Evolutionary conservation across 495 filamentous ascomycete species (phyloP), one percentile per base, ranked within the genome.

Genomic region (Glarea lozoyensis): DNA sequence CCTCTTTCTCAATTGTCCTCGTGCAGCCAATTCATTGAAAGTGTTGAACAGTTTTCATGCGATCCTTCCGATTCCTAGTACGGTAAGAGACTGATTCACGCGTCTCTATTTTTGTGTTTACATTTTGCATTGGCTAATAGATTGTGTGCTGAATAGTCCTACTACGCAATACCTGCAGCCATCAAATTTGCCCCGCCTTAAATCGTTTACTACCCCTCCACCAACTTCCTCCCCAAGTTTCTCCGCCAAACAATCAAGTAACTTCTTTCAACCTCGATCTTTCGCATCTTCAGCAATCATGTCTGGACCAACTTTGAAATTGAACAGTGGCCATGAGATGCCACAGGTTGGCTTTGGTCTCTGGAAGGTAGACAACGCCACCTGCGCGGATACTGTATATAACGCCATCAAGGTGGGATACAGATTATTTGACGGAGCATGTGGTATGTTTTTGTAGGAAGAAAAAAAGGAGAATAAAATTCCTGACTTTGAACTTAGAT

Each of bases 381-480:
- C 78, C 38, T 80, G 76, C 58, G 78, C 86, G 55, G 82, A 90
- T 55, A 78, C 76, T 52, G 79, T 94, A 52, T 92, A 93, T 69
- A 76, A 88, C 45, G 87, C 87, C 54, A 90, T 94, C 70, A 92
- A 92, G 66, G 67, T 76, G 21, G 87, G 87, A 19, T 94, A 94
- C 68, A 74, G 87, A 44, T 71, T 89, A 25, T 86, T 93, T 49
- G 87, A 94, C 50, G 87, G 87, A 50, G 87, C 87, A 45, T 85
- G 79, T 60, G 87, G 85, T 89, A 71, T 51, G 73, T 35, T n/a
- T 29, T 37, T 29, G 19, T 35, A 9, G 17, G 13, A 3, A 16
- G 19, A n/a, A 2, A 12, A 18, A 21, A n/a, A 20, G 7, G 38
- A 15, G 12, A 20, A 2, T 21, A 11, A 18, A 33, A 17, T 36